phyloP scores from a whole-genome alignment of 2,329 filamentous ascomycete genomes.

The Fusarium sp. region DNA sequence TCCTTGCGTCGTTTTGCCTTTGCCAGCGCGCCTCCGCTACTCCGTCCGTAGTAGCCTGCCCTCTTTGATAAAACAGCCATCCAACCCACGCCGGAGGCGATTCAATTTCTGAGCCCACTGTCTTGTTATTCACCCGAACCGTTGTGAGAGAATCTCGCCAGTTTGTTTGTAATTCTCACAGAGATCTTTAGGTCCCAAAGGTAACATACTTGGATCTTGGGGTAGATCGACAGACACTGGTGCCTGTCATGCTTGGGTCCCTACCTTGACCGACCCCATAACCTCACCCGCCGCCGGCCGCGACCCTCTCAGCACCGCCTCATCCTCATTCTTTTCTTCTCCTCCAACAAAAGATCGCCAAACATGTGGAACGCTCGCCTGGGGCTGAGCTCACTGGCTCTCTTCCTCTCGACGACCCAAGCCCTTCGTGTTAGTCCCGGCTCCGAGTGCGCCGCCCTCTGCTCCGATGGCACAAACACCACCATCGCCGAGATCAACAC shows the following conservation, averaged over 20 bases:
- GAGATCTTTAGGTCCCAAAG: neutral
- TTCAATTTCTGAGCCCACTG: neutral
- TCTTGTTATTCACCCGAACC: neutral
- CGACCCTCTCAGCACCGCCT: neutral
- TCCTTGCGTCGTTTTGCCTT: neutral
- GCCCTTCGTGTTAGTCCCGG: slow-evolving; percentile 1
- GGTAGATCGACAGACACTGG: neutral
- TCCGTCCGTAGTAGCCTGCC: neutral
- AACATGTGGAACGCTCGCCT: neutral
- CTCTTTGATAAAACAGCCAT: slow-evolving; percentile 13
- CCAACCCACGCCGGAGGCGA: neutral
- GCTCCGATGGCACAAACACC: neutral
- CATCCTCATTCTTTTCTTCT: neutral
- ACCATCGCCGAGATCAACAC: neutral
- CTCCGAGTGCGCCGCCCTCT: neutral
- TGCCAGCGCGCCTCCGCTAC: neutral
- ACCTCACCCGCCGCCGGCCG: neutral
- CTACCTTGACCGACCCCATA: neutral
- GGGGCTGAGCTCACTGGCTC: neutral
- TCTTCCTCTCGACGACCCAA: neutral
- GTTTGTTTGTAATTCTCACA: neutral
- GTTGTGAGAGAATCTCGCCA: neutral
- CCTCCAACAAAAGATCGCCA: neutral
- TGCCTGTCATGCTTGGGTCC: slow-evolving; percentile 27
- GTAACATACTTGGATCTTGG: neutral